Base-by-base conservation (phyloP, 202 grass and related monocot genomes). In the Cymbopogon flexuosus region DNA sequence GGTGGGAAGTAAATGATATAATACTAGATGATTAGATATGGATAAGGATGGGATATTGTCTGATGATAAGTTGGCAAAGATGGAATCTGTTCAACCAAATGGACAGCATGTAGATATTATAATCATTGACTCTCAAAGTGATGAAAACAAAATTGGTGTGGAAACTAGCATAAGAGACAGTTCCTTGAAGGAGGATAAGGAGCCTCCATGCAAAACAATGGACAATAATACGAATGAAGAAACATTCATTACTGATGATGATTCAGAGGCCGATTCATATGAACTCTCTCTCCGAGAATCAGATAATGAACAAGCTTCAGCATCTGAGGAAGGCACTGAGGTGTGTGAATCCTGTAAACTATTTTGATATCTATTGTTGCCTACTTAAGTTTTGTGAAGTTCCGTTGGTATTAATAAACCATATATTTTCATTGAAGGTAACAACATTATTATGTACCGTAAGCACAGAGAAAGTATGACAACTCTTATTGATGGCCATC, bases 321-420 rank as follows among this genome's bases (percentile, higher is more conserved):
- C 70, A 30, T 85, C 78, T 36, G 86, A 89, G 72, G 61, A 62
- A 88, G 79, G 76, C 57, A 76, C 40, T 59, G 86, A 89, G 91
- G 91, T 93, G 33, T 72, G 73, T 73, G 49, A 40, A 54, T 87
- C 62, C 70, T 65, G 52, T 77, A 61, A 54, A 51, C 16, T 73
- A 56, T 65, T 81, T 49, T 7, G 61, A 19, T 68, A 36, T 72
- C 6, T 71, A 40, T 66, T 11, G 8, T 77, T 7, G 1, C 19
- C 9, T 79, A 68, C 47, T 91, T 74, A 63, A 70, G 23, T 15
- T 62, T 76, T 65, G 68, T 1, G 36, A 56, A 70, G 72, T 47
- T 57, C 18, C 63, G 34, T 65, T 41, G 10, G 10, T 75, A 73
- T 75, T 58, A 57, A 22, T 29, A 12, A 35, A 70, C 70, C 14